Evolutionary conservation across 2,329 filamentous ascomycete genomes (phyloP).

Genomic region (Xylogone sp.): DNA sequence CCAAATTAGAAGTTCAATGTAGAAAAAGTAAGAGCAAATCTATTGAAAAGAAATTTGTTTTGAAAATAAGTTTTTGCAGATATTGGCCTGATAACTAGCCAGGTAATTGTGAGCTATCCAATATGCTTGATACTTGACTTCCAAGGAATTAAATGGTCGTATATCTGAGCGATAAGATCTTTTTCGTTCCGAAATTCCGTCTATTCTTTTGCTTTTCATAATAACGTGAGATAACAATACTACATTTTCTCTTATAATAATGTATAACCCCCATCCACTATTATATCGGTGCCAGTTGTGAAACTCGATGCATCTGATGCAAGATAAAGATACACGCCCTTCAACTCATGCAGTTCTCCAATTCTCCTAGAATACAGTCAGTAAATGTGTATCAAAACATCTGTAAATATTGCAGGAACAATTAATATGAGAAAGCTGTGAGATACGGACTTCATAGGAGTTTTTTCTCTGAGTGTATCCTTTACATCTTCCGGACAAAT

Average conservation of each 20-base stretch:
- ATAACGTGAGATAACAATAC: no score
- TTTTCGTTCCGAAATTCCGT: no score
- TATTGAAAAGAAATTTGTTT: no score
- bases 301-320: conserved; percentile 39
- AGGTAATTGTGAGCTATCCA: no score
- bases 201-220: no score
- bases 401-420: neutral
- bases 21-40: no score
- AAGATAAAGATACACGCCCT: conserved; percentile 47
- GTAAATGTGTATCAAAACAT: neutral
- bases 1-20: neutral
- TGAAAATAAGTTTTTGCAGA: no score
- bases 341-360: conserved; percentile 38
- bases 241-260: neutral
- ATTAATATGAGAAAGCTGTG: neutral
- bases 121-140: no score
- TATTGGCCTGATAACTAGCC: no score
- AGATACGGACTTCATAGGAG: neutral
- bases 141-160: no score
- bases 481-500: conserved; percentile 71
- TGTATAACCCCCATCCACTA: conserved; percentile 16
- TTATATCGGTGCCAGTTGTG: conserved; percentile 33
- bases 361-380: neutral
- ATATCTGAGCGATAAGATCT: no score
- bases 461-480: conserved; percentile 63